Conservation (phyloP, 2,329 filamentous ascomycete species). For the Sclerotinia trifoliorum region DNA sequence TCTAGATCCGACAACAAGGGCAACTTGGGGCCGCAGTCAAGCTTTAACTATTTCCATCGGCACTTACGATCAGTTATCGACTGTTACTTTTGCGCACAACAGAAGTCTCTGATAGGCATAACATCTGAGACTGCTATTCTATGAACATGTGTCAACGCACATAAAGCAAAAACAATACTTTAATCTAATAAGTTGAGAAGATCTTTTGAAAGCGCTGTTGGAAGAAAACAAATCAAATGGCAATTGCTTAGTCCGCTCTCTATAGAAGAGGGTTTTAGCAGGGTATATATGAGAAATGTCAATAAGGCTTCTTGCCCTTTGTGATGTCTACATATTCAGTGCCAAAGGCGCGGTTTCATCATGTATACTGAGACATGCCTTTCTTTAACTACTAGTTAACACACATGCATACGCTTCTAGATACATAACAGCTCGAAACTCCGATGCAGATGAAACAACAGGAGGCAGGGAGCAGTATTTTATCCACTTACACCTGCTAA, state of each 20-base stretch:
- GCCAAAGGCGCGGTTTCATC: neutral
- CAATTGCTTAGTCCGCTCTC: fast-evolving
- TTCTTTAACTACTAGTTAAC: too few relatives aligned
- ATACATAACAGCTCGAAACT: too few relatives aligned
- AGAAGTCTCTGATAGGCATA: too few relatives aligned
- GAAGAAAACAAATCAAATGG: neutral
- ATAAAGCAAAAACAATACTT: neutral
- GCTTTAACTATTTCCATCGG: too few relatives aligned
- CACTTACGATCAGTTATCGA: too few relatives aligned
- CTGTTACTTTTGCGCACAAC: neutral
- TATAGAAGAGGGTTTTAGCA: neutral
- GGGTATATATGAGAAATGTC: neutral
- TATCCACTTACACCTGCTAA: too few relatives aligned
- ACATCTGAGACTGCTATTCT: neutral
- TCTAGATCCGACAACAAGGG: too few relatives aligned
- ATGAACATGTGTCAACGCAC: neutral
- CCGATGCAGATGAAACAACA: too few relatives aligned
- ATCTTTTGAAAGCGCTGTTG: neutral
- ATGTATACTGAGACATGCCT: neutral
- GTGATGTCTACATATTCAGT: neutral
- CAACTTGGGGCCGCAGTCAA: too few relatives aligned
- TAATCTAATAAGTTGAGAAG: fast-evolving
- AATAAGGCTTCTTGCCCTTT: neutral
- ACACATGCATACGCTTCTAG: too few relatives aligned
- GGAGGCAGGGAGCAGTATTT: too few relatives aligned